These are phyloP conservation scores for Solanum appendiculatum DNA, from an alignment of 257 asterid genomes.

Conservation along the genomic window DNA sequence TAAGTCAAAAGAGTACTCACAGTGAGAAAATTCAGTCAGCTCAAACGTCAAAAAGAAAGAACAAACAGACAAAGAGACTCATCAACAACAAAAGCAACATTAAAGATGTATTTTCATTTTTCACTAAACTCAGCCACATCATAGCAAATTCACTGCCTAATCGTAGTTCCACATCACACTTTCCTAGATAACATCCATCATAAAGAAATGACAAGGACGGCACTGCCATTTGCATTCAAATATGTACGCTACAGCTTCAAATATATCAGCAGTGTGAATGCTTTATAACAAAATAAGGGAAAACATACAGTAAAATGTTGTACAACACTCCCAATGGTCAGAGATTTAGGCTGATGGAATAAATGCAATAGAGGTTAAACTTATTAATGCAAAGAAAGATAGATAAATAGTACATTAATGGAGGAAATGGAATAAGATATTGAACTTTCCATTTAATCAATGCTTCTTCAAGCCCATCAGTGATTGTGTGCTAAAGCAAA, in stretches of 20 bases:
- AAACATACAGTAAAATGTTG: not conserved
- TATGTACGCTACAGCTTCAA: not conserved
- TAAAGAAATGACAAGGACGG: not conserved
- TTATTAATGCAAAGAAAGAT: not conserved
- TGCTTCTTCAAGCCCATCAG: not conserved
- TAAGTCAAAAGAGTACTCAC: conserved; percentile 16
- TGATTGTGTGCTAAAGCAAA: not conserved
- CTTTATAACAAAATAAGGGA: not conserved
- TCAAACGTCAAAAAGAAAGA: not conserved
- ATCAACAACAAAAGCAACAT: not conserved
- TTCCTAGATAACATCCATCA: not conserved
- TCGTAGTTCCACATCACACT: not conserved
- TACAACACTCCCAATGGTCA: not conserved
- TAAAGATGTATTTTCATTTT: not conserved
- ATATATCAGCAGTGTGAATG: not conserved
- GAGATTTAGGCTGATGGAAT: not conserved
- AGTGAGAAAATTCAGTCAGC: conserved; percentile 9
- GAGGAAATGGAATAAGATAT: not conserved
- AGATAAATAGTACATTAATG: not conserved
- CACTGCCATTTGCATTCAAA: not conserved
- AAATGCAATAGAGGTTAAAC: not conserved
- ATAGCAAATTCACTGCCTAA: not conserved
- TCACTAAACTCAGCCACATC: not conserved
- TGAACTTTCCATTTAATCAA: not conserved
- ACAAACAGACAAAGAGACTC: conserved; percentile 2